Evolutionary conservation across 345 rosid genomes (phyloP).

Genomic region (Anastatica hierochuntica): DNA sequence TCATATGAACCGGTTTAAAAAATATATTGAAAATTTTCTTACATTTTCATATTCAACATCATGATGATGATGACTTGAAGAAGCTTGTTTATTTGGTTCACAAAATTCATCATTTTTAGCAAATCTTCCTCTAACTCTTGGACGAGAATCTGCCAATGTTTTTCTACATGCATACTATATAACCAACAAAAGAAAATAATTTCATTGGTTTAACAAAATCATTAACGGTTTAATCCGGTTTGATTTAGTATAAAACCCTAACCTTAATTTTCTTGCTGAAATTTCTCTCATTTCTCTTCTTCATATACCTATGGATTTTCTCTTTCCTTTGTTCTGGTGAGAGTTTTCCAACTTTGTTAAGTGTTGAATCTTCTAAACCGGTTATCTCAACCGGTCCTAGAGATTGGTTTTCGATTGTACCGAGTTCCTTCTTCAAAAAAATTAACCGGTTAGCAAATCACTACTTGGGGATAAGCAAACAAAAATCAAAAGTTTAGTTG

Average conservation of each 20-base stretch:
- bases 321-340: constrained; percentile 85
- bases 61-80: constrained; percentile 46
- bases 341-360: constrained; percentile 63
- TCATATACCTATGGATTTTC: constrained; percentile 86
- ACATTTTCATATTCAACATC: constrained; percentile 67
- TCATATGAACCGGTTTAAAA: not conserved
- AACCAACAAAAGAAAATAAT: not conserved
- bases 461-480: too few species aligned
- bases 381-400: constrained; percentile 47
- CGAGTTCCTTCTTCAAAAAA: constrained; percentile 31
- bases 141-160: constrained; percentile 88
- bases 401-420: constrained; percentile 33
- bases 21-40: constrained; percentile 9
- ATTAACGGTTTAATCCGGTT: constrained; percentile 5
- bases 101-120: constrained; percentile 82
- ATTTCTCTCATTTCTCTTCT: constrained; percentile 89
- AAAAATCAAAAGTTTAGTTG: too few species aligned
- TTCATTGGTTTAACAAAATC: too few species aligned
- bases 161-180: constrained; percentile 96
- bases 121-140: constrained; percentile 90
- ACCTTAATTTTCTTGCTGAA: constrained; percentile 99
- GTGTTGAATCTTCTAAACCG: constrained; percentile 61
- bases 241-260: not conserved
- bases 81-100: constrained; percentile 40
- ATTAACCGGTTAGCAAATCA: too few species aligned